Percentiles rank a stretch among this genome's conserved stretches.
These are phyloP conservation scores for Avena insularis DNA, from an alignment of 176 grass and related monocot species.

Conservation along the genomic window DNA sequence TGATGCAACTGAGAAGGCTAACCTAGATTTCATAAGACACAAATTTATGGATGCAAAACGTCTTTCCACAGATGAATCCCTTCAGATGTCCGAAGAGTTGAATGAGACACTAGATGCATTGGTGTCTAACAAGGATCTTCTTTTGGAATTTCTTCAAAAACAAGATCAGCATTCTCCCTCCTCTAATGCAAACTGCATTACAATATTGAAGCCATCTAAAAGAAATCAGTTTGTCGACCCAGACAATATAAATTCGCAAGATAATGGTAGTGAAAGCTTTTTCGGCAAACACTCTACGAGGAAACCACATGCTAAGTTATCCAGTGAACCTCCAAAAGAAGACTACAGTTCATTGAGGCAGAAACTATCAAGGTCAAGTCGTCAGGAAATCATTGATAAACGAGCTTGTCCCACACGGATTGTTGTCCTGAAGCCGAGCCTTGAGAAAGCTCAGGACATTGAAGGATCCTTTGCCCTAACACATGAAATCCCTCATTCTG, in stretches of 20 bases:
- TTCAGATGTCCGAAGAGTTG: slow-evolving; percentile 76
- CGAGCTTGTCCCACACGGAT: slow-evolving; percentile 64
- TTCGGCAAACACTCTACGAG: slow-evolving; percentile 43
- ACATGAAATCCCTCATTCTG: slow-evolving; percentile 48
- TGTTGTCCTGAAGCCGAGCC: slow-evolving; percentile 86
- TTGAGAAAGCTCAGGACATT: slow-evolving; percentile 67
- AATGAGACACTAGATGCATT: slow-evolving; percentile 80
- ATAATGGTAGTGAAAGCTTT: slow-evolving; percentile 40
- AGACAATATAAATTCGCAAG: slow-evolving; percentile 36
- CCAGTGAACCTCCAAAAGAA: slow-evolving; percentile 51
- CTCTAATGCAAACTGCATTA: slow-evolving; percentile 70
- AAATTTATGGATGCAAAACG: slow-evolving; percentile 87
- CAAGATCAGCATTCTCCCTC: slow-evolving; percentile 65
- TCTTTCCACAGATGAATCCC: slow-evolving; percentile 67
- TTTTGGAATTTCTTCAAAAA: slow-evolving; percentile 84
- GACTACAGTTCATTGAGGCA: slow-evolving; percentile 58
- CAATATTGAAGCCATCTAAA: slow-evolving; percentile 81
- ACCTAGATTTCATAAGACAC: slow-evolving; percentile 73
- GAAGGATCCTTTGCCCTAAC: slow-evolving; percentile 45
- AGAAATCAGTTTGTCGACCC: slow-evolving; percentile 42
- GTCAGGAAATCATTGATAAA: slow-evolving; percentile 50
- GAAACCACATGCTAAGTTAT: slow-evolving; percentile 50
- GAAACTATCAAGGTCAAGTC: slow-evolving; percentile 68
- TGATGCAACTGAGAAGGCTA: slow-evolving; percentile 43
- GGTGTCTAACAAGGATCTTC: slow-evolving; percentile 78